Conservation (phyloP, 148 eudicot species). For the Rhododendron henanense region DNA sequence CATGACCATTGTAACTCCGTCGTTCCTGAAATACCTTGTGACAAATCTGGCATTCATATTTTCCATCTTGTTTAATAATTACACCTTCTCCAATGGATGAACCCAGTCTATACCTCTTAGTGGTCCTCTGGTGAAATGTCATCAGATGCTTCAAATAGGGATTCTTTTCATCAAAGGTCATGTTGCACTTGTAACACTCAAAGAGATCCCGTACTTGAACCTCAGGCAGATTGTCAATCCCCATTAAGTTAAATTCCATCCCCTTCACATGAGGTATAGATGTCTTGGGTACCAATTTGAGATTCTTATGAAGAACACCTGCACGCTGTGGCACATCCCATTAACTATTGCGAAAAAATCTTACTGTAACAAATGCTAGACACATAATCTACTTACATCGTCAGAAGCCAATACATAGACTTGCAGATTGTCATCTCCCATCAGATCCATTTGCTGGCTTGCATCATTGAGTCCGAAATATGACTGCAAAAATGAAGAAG, state of each 20-base stretch:
- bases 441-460: slow-evolving; percentile 30
- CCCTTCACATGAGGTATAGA: slow-evolving; percentile 19
- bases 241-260: slow-evolving; percentile 26
- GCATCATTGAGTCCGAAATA: slow-evolving; percentile 36
- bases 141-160: slow-evolving; percentile 47
- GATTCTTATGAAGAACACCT: slow-evolving; percentile 12
- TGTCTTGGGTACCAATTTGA: slow-evolving; percentile 21
- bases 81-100: slow-evolving; percentile 39
- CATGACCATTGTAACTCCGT: slow-evolving; percentile 52
- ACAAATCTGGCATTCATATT: slow-evolving; percentile 53
- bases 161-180: slow-evolving; percentile 50
- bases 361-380: neutral
- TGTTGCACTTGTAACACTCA: slow-evolving; percentile 56
- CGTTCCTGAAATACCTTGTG: slow-evolving; percentile 52
- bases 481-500: slow-evolving; percentile 45
- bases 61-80: slow-evolving; percentile 48
- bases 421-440: slow-evolving; percentile 31
- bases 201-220: slow-evolving; percentile 52
- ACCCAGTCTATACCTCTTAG: slow-evolving; percentile 43
- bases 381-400: slow-evolving; percentile 27
- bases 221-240: slow-evolving; percentile 57
- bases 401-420: slow-evolving; percentile 19
- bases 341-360: slow-evolving; percentile 11
- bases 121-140: slow-evolving; percentile 47
- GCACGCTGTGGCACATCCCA: slow-evolving; percentile 26